These are phyloP conservation scores for Candida morakotiae DNA, from an alignment of 805 yeast genomes.

Conservation along the genomic window DNA sequence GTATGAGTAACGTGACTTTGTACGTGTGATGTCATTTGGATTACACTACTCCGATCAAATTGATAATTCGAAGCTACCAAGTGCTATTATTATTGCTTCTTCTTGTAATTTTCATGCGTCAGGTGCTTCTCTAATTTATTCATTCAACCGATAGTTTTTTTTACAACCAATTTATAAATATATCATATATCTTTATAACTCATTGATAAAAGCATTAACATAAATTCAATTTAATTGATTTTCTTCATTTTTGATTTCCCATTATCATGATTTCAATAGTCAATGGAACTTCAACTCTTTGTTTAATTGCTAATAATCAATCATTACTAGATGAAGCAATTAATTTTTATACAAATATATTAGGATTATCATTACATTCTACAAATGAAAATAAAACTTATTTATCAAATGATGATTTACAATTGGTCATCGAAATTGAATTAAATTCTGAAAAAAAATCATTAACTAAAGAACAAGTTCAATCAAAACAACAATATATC, in stretches of 20 bases:
- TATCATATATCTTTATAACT: not conserved
- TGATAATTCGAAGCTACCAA: not conserved
- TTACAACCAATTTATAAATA: too few relatives aligned
- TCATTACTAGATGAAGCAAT: slow-evolving; percentile 43
- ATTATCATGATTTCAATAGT: slow-evolving; percentile 31
- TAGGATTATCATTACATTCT: slow-evolving; percentile 25
- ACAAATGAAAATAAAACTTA: slow-evolving; percentile 13
- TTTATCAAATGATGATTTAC: slow-evolving; percentile 20
- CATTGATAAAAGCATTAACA: not conserved
- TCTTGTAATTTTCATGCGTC: too few relatives aligned
- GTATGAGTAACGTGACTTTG: too few relatives aligned
- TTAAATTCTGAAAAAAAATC: slow-evolving; percentile 13
- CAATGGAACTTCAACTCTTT: slow-evolving; percentile 53
- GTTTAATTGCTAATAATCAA: slow-evolving; percentile 49
- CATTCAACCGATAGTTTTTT: not conserved
- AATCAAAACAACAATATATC: slow-evolving; percentile 11
- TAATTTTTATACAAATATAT: slow-evolving; percentile 52
- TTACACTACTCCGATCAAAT: slow-evolving; percentile 3
- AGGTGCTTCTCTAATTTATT: not conserved
- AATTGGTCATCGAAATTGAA: slow-evolving; percentile 18
- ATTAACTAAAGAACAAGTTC: slow-evolving; percentile 16
- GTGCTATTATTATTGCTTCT: too few relatives aligned
- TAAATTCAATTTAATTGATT: too few relatives aligned
- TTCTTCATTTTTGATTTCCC: not conserved
- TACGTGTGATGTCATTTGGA: slow-evolving; percentile 6